Evolutionary conservation across 1,284 basidiomycete species (phyloP), one percentile per base, ranked within the genome.

Genomic region (Ganoderma multipileum): DNA sequence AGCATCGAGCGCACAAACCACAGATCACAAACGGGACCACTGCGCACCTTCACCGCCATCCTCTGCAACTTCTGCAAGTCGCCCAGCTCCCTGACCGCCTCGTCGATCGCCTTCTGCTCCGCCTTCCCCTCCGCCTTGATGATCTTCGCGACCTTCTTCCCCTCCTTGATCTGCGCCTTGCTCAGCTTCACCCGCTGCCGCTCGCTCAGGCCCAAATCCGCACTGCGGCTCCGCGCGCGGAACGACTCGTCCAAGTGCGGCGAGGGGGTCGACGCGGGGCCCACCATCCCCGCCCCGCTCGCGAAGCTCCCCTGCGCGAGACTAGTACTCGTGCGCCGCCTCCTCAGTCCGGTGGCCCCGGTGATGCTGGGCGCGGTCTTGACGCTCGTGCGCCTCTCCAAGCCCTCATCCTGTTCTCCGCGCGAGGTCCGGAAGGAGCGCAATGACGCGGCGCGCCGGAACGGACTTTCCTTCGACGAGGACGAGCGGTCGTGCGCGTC

Each of bases 61-160:
- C 84, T 85, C 76, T 89, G 88, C 28, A 86, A 72, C 76, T 81
- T 83, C 73, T 89, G 87, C 7, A 88, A 74, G 50, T 86, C 83
- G 1, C 79, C 78, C n/a, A 89, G 82, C 72, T 90, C 87, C 39
- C 79, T 79, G 65, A 88, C 81, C 0, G 85, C 83, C 6, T 84
- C 76, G 4, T 78, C 75, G 30, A 89, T 74, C 0, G 86, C 80
- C 64, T 83, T 76, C 75, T 85, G 84, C 77, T 89, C 87, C 1
- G 83, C 80, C 73, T 85, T 86, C 5, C 81, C 86, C 76, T 89
- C 88, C 14, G 81, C 74, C 73, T 81, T 85, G 70, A 89, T 85
- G 50, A 89, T 83, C 74, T 84, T 87, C 3, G 86, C 83, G 14
- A 89, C 76, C 33, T 78, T 79, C 72, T 84, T 85, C 2, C 81